Percentiles rank a stretch among this genome's conserved stretches.
Evolutionary conservation across 1,139 yeast species (phyloP).

Genomic region (Saccharomyces pastorianus): DNA sequence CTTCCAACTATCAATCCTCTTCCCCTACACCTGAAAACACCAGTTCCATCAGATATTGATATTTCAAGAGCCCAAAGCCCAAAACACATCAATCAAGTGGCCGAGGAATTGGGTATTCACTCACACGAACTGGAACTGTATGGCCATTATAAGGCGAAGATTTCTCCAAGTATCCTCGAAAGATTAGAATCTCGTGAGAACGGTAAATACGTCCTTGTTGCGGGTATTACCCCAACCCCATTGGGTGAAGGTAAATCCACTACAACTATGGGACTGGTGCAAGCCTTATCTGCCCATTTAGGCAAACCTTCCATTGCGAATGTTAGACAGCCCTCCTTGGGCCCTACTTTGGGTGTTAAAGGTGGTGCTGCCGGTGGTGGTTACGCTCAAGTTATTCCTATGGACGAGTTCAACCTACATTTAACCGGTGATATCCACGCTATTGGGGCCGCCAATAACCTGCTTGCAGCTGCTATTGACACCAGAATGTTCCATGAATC

Average conservation of each 20-base stretch:
- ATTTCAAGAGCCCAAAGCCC: conserved; percentile 69
- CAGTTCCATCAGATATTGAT: conserved; percentile 72
- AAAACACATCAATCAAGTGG: conserved; percentile 54
- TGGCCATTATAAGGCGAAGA: conserved; percentile 71
- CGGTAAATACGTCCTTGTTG: conserved; percentile 64
- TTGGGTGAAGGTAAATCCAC: conserved; percentile 79
- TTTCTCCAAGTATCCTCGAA: conserved; percentile 50
- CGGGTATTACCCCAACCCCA: conserved; percentile 80
- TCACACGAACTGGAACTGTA: conserved; percentile 60
- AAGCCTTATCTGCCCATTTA: conserved; percentile 71
- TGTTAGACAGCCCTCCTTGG: conserved; percentile 82
- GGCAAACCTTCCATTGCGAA: conserved; percentile 64
- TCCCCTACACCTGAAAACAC: conserved; percentile 42
- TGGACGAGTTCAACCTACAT: conserved; percentile 84
- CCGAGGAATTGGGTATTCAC: conserved; percentile 55
- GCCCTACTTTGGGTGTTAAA: conserved; percentile 80
- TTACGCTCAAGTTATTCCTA: conserved; percentile 75
- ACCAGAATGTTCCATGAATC: conserved; percentile 76
- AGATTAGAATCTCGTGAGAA: conserved; percentile 53
- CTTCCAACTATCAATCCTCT: conserved; percentile 48
- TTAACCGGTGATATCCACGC: conserved; percentile 82
- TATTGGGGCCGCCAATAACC: conserved; percentile 69
- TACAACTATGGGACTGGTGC: conserved; percentile 71
- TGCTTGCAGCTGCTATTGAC: conserved; percentile 76
- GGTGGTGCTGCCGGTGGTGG: conserved; percentile 93